Evolutionary conservation across 352 stramenopile species (phyloP), one percentile per base, ranked within the genome.

Genomic region (Pythium grandisporangium): DNA sequence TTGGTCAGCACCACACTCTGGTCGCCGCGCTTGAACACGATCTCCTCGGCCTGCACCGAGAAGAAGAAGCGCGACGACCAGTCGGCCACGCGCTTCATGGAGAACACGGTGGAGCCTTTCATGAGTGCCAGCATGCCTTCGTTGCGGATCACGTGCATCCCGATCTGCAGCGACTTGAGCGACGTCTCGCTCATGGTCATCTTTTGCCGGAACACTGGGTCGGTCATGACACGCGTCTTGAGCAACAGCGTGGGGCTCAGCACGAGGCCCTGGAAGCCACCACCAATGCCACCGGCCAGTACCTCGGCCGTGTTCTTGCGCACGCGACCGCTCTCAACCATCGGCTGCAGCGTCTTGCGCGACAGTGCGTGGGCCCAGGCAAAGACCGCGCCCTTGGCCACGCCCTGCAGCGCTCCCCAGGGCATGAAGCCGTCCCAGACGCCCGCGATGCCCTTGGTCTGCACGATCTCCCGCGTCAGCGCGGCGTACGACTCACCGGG

Each of bases 221-320:
- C 84, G 1, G 90, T 97, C 90, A 97, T 97, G 32, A 97, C 90
- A 33, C 90, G 82, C 36, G 90, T 97, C 70, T 97, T 97, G 30
- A 97, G 68, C 39, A 97, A 64, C 41, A 97, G 70, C 52, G 84
- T 95, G 2, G 90, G 90, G 21, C 75, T 95, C 21, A 97, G 72
- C 39, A 93, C 85, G 33, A 96, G 84, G n/a, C 89, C 90, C 61
- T 97, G 90, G 54, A 97, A 78, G 23, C 83, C 87, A 57, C 90
- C 90, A 25, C 77, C 88, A 19, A 93, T 74, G 33, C 86, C 90
- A 41, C 90, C 90, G 23, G 86, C 80, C 14, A 96, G 51, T 24
- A 94, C 82, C 41, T 95, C 70, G 11, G 80, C 75, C 30, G 62
- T 54, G 45, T 66, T 56, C 25, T 68, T 65, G 36, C 63, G 63